Evolutionary conservation across 2,329 filamentous ascomycete species (phyloP).

Genomic region (Beauveria caledonica): DNA sequence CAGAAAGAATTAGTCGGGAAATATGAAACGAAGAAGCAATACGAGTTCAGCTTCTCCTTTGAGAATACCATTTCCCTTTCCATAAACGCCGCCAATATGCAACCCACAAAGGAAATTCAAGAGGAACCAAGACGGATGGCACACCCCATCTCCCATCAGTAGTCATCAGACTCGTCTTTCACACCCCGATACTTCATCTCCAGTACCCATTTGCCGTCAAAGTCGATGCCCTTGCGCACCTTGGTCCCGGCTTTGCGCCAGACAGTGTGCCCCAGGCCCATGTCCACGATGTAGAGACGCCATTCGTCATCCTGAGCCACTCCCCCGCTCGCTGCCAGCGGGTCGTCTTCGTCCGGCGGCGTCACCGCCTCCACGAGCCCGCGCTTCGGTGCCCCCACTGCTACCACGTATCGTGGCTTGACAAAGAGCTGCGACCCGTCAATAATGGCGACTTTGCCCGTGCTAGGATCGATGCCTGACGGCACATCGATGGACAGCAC

Average conservation of each 20-base stretch:
- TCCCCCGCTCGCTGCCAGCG: conserved; percentile 22
- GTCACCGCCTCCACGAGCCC: conserved; percentile 73
- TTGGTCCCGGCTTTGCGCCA: conserved; percentile 80
- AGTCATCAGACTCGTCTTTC: conserved; percentile 21
- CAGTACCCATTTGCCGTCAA: conserved; percentile 79
- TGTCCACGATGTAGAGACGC: conserved; percentile 77
- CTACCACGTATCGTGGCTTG: conserved; percentile 72
- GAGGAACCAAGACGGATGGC: not conserved
- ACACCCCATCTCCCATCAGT: not conserved
- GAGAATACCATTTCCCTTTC: not conserved
- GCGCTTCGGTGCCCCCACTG: conserved; percentile 77
- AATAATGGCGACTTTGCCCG: conserved; percentile 55
- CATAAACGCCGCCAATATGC: conserved; percentile 7
- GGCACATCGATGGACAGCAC: conserved; percentile 87
- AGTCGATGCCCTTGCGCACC: conserved; percentile 76
- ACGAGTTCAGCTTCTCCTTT: not conserved
- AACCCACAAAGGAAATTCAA: conserved; percentile 7
- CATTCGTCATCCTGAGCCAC: conserved; percentile 50
- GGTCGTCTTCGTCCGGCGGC: conserved; percentile 35
- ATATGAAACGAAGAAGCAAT: not conserved
- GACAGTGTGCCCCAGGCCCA: conserved; percentile 73
- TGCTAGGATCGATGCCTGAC: conserved; percentile 75
- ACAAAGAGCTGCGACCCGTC: conserved; percentile 76
- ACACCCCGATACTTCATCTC: conserved; percentile 49
- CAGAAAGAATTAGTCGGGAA: not conserved